A percentile compares a stretch with the other conserved stretches of the same genome.
Conservation (phyloP, 2,329 filamentous ascomycete species). For the Sporothrix variecibatus region DNA sequence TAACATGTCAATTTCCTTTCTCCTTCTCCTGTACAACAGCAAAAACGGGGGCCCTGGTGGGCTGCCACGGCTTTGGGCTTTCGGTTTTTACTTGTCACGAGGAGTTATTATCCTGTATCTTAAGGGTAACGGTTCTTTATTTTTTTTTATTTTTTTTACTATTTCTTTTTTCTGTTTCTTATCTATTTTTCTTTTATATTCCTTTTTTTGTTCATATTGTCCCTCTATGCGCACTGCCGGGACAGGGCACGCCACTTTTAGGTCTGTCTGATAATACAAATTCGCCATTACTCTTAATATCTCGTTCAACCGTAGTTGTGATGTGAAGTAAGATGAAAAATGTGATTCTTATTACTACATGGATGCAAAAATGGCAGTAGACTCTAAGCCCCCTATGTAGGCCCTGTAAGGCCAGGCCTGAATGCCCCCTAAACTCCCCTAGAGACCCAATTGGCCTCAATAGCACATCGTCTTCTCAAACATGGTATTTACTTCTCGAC, state of each 20-base stretch:
- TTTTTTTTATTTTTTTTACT: neutral
- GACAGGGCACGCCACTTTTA: neutral
- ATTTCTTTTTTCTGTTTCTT: neutral
- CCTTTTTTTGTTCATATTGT: neutral
- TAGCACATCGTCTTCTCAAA: neutral
- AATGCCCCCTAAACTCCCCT: neutral
- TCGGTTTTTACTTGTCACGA: neutral
- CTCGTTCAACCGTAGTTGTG: neutral
- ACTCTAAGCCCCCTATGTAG: neutral
- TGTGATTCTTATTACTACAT: neutral
- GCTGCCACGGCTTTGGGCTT: neutral
- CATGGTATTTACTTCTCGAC: slow-evolving; percentile 11
- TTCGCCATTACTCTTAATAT: neutral
- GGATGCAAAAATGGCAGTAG: neutral
- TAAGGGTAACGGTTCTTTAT: neutral
- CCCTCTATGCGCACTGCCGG: neutral
- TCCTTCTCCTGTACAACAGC: neutral
- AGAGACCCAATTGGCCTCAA: neutral
- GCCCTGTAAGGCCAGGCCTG: neutral
- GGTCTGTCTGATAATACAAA: neutral
- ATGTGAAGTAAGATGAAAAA: neutral
- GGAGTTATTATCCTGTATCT: neutral
- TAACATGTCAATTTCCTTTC: neutral
- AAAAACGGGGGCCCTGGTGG: neutral
- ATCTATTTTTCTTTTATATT: neutral